These are phyloP conservation scores for Fusarium haematococcum DNA, from an alignment of 2,329 filamentous ascomycete species.

Conservation along the genomic window DNA sequence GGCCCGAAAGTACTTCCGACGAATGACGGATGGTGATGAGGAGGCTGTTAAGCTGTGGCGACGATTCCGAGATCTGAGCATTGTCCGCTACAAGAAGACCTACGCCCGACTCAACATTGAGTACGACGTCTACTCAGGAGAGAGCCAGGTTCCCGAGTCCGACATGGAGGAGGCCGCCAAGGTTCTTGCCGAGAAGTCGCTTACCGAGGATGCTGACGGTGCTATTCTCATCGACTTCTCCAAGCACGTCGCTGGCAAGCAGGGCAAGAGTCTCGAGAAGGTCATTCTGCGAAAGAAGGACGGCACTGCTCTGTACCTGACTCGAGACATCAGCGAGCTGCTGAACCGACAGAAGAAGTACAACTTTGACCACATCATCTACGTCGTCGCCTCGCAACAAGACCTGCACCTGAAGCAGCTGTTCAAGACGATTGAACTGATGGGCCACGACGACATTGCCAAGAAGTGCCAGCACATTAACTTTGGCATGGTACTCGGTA, in stretches of 20 bases:
- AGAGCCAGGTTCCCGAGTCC: constrained; percentile 77
- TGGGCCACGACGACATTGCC: constrained; percentile 76
- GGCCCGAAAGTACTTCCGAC: constrained; percentile 78
- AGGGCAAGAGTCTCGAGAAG: constrained; percentile 76
- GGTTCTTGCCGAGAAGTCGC: constrained; percentile 71
- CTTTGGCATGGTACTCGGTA: constrained; percentile 78
- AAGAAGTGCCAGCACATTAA: constrained; percentile 79
- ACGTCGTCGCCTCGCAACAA: constrained; percentile 79
- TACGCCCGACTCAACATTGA: constrained; percentile 78
- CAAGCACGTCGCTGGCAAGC: constrained; percentile 73
- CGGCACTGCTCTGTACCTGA: constrained; percentile 81
- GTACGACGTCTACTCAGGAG: constrained; percentile 78
- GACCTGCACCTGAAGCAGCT: constrained; percentile 80
- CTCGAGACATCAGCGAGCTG: constrained; percentile 81
- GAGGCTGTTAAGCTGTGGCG: constrained; percentile 72
- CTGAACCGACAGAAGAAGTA: constrained; percentile 72
- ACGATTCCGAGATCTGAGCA: constrained; percentile 75
- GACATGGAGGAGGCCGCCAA: constrained; percentile 74
- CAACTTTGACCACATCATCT: constrained; percentile 83
- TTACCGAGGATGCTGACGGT: constrained; percentile 78
- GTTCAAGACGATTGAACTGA: constrained; percentile 80
- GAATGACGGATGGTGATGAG: constrained; percentile 76
- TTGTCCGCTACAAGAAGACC: constrained; percentile 74
- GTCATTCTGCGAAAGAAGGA: constrained; percentile 79
- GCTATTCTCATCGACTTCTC: constrained; percentile 79